Evolutionary conservation across 768 basidiomycete genomes (phyloP).

Genomic region (Phlegmacium glaucopus): DNA sequence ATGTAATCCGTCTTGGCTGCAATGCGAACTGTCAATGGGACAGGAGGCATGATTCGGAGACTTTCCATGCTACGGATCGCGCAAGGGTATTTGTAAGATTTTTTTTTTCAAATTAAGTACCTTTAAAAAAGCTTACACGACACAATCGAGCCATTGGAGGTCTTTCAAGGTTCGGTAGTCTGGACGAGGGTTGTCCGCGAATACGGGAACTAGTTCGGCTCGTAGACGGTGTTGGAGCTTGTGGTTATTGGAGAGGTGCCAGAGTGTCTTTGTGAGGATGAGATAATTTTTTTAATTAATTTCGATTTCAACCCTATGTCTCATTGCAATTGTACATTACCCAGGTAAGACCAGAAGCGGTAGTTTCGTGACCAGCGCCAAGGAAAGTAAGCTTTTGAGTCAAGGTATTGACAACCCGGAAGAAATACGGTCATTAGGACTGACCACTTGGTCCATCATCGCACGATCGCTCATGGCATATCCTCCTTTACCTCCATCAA

Average conservation of each 20-base stretch:
- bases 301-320: neutral
- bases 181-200: slow-evolving; percentile 27
- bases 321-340: slow-evolving; percentile 18
- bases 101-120: no score
- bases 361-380: slow-evolving; percentile 44
- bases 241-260: slow-evolving; percentile 50
- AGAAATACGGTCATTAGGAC: slow-evolving; percentile 8
- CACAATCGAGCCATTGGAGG: slow-evolving; percentile 37
- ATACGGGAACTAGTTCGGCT: slow-evolving; percentile 45
- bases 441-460: slow-evolving; percentile 52
- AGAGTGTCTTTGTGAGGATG: slow-evolving; percentile 36
- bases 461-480: slow-evolving; percentile 44
- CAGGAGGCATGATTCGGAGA: slow-evolving; percentile 38
- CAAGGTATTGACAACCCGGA: neutral
- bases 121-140: slow-evolving; percentile 29
- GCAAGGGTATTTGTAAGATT: no score
- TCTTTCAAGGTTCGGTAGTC: slow-evolving; percentile 39
- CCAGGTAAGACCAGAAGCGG: slow-evolving; percentile 48
- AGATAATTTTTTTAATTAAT: slow-evolving; percentile 2
- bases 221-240: slow-evolving; percentile 48
- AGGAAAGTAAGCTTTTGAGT: slow-evolving; percentile 40
- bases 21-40: slow-evolving; percentile 35
- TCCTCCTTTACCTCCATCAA: slow-evolving; percentile 26
- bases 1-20: slow-evolving; percentile 36
- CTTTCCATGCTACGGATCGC: slow-evolving; percentile 32